phyloP scores from a whole-genome alignment of 1,284 basidiomycete genomes.

The Ganoderma resinaceum region DNA sequence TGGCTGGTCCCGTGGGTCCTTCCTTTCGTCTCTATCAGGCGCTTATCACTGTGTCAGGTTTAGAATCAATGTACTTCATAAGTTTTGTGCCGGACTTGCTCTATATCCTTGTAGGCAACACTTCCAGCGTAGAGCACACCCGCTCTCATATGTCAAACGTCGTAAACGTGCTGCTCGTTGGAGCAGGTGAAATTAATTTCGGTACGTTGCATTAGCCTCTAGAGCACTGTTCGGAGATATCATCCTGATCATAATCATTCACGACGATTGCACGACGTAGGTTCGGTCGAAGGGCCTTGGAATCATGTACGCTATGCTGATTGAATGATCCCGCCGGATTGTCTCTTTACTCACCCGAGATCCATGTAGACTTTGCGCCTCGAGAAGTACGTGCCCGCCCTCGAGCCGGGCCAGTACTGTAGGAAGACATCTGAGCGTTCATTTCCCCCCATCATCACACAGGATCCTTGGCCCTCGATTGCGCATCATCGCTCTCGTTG shows the following conservation, averaged over 20 bases:
- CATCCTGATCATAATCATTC: neutral
- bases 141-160: conserved; percentile 1
- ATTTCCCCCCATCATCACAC: neutral
- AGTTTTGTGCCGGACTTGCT: neutral
- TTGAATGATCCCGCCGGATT: neutral
- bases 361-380: conserved; percentile 29
- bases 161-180: conserved; percentile 56
- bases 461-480: conserved; percentile 30
- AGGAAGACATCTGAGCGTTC: neutral
- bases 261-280: conserved; percentile 20
- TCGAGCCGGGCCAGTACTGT: neutral
- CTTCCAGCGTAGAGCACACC: neutral
- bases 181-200: conserved; percentile 60
- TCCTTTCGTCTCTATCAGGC: neutral
- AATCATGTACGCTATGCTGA: conserved; percentile 45
- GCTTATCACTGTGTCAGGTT: neutral
- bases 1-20: too few relatives aligned
- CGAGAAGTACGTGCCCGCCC: conserved; percentile 23
- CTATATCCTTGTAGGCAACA: neutral
- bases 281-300: conserved; percentile 50
- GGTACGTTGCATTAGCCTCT: conserved; percentile 33
- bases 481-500: conserved; percentile 32
- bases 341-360: neutral
- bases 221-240: neutral
- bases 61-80: neutral